Conservation (phyloP, 1,284 basidiomycete genomes). For the Phlebopus sp. region DNA sequence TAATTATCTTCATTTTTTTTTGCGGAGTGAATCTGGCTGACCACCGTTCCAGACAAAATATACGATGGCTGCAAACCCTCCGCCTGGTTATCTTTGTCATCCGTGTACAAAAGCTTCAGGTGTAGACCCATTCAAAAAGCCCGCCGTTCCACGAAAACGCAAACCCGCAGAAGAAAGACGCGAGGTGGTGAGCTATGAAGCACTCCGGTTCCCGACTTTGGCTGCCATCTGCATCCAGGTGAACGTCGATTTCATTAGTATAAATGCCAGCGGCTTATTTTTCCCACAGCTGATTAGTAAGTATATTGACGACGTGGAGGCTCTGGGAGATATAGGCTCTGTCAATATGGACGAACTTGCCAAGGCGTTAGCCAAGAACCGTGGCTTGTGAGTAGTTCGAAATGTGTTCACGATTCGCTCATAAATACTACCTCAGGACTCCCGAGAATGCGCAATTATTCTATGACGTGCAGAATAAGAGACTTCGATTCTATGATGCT, state of each 20-base stretch:
- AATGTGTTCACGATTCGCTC: background rate
- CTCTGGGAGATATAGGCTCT: slow-evolving; percentile 81
- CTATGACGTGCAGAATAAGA: slow-evolving; percentile 70
- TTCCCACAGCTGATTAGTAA: slow-evolving; percentile 71
- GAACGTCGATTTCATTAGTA: slow-evolving; percentile 7
- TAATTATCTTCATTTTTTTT: slow-evolving; percentile 35
- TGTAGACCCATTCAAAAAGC: slow-evolving; percentile 81
- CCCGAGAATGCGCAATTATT: slow-evolving; percentile 80
- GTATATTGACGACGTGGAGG: slow-evolving; percentile 89
- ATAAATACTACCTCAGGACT: slow-evolving; percentile 44
- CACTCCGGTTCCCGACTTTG: slow-evolving; percentile 65
- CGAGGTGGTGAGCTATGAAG: slow-evolving; percentile 66
- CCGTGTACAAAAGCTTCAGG: slow-evolving; percentile 74
- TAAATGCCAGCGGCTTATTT: background rate
- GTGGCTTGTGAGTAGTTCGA: slow-evolving; percentile 68
- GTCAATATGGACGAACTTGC: slow-evolving; percentile 82
- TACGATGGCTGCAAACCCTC: slow-evolving; percentile 68
- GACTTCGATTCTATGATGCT: slow-evolving; percentile 84
- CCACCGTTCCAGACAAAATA: slow-evolving; percentile 69
- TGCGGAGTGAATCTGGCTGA: slow-evolving; percentile 2
- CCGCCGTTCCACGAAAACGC: slow-evolving; percentile 55
- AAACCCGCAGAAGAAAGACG: slow-evolving; percentile 62
- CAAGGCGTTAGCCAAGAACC: slow-evolving; percentile 83
- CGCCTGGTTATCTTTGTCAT: slow-evolving; percentile 78
- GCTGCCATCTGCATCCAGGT: slow-evolving; percentile 81